Evolutionary conservation across 1,139 yeast genomes (phyloP), one percentile per base, ranked within the genome.

Genomic region (Candida albicans): DNA sequence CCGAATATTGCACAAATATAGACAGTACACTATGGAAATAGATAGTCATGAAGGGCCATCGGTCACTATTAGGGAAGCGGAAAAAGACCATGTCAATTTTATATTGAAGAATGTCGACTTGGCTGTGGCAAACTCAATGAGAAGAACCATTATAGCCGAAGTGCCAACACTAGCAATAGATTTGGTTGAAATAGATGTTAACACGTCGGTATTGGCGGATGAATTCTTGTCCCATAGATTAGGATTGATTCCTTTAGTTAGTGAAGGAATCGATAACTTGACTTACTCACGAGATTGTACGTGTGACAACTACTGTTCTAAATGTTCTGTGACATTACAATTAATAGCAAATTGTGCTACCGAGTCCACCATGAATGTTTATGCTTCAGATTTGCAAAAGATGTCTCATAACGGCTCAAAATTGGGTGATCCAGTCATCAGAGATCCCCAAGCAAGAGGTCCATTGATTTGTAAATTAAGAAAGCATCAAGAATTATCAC

Each of bases 131-230:
- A 95, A 95, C 73, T 87, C 99, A 26, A 58, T 95, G 32, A 79
- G 99, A 57, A 77, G 99, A 62, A 81, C 87, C 40, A 90, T 95
- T 88, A 77, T 93, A 52, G 91, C 97, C 1, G 99, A 95, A 65
- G 95, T 93, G 44, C 99, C 99, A 27, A 93, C 99, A 1, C 64
- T 84, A 54, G 98, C 99, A 44, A 91, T 95, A 50, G 99, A 95
- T 62, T 79, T 93, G 53, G 99, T 95, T 42, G 99, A 95, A 64
- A 86, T 95, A 51, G 96, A 90, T 58, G 82, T 81, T 48, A 93
- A 93, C 68, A 89, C 99, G 1, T 84, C 96, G 13, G 99, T 95
- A 13, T 71, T 93, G 52, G 99, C 99, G 1, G 99, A 93, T 64
- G 99, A 93, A 66, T 93, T 93, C 59, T 79, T 93, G 46, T 82